These are phyloP conservation scores for Populus trichocarpa DNA, from an alignment of 441 rosid species.

Conservation along the genomic window DNA sequence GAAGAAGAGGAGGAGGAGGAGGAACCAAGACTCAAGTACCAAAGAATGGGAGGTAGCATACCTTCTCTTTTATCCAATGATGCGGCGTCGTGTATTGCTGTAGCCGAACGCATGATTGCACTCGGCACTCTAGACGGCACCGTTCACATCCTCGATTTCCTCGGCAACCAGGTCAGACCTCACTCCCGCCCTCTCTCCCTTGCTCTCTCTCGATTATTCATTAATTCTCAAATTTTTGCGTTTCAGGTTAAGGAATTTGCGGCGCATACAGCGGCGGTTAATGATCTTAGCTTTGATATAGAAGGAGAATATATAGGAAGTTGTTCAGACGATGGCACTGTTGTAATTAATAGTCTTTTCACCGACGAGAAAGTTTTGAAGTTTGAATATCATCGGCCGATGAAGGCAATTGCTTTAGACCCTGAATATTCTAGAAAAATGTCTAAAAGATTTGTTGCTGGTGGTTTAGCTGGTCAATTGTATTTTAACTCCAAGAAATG, in stretches of 20 bases:
- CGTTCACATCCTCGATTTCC: constrained; percentile 91
- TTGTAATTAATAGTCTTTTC: constrained; percentile 87
- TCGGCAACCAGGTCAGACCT: constrained; percentile 78
- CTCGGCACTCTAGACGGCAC: constrained; percentile 90
- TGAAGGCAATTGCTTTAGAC: constrained; percentile 94
- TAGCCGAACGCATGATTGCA: constrained; percentile 94
- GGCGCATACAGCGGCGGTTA: constrained; percentile 81
- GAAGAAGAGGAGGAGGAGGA: constrained; percentile 75
- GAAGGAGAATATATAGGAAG: constrained; percentile 97
- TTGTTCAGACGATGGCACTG: constrained; percentile 98
- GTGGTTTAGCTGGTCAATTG: constrained; percentile 96
- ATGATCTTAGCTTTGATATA: constrained; percentile 87
- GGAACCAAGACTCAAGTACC: constrained; percentile 95
- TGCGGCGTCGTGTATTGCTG: constrained; percentile 90
- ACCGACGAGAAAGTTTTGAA: constrained; percentile 78
- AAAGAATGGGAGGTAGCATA: constrained; percentile 94
- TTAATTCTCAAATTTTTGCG: not conserved
- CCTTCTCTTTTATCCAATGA: constrained; percentile 72
- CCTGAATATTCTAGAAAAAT: constrained; percentile 75
- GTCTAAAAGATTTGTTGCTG: constrained; percentile 85
- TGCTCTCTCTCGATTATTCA: not conserved
- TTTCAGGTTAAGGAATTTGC: constrained; percentile 78
- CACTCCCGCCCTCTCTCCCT: not conserved
- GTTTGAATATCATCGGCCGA: constrained; percentile 93
- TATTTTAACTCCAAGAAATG: constrained; percentile 83